Evolutionary conservation across 73 alveolate genomes (phyloP), one percentile per base, ranked within the genome.

Genomic region (Symbiodinium natans): DNA sequence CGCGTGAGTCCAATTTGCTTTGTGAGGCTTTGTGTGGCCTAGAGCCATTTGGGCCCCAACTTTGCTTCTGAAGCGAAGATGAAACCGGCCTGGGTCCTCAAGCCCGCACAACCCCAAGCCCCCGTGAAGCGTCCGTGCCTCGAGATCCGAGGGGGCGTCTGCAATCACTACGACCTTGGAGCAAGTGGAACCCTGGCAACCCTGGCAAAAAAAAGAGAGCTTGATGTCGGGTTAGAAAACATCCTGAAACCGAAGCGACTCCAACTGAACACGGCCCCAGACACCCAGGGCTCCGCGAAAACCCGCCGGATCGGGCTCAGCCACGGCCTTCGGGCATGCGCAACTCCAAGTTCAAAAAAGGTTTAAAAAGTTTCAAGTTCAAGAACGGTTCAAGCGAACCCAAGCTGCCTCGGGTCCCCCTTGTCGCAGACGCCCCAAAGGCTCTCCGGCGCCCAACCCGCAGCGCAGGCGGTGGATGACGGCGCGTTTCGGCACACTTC

Each of bases 151-250:
- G 25, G 96, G 77, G 1, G 33, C 86, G 11, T 89, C 96, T 29
- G 96, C 88, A 15, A 89, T n/a, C 86, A 89, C 96, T 87, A 89
- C 88, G 23, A 52, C 71, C 71, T 52, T n/a, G n/a, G n/a, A n/a
- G n/a, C n/a, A n/a, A n/a, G 29, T 54, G 11, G 74, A 15, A 54
- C 21, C 74, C 21, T 11, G 21, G 29, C 74, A 54, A 54, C 29
- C 74, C 29, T 54, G 74, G n/a, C n/a, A n/a, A n/a, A n/a, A n/a
- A n/a, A n/a, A n/a, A n/a, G n/a, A n/a, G n/a, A n/a, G n/a, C n/a
- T n/a, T n/a, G n/a, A n/a, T n/a, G n/a, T n/a, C n/a, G n/a, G n/a
- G n/a, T n/a, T n/a, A n/a, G n/a, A n/a, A n/a, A n/a, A n/a, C n/a
- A n/a, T n/a, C n/a, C n/a, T n/a, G n/a, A n/a, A n/a, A n/a, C n/a